Percentiles rank a stretch among this genome's conserved stretches.
Conservation (phyloP, 2,329 filamentous ascomycete genomes). For the Talaromyces sp. region DNA sequence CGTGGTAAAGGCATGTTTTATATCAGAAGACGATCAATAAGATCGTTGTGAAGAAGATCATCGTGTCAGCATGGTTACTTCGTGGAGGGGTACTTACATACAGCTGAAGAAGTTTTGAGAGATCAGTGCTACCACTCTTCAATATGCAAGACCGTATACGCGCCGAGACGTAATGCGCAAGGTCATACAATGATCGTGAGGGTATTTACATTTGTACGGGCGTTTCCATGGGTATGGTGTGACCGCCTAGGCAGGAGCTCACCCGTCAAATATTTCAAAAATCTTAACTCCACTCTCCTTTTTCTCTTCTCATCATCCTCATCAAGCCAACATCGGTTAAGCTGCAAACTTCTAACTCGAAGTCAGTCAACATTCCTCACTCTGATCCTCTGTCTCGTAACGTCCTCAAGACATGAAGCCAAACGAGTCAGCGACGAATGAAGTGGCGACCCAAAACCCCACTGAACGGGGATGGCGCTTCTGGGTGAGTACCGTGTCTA, state of each 20-base stretch:
- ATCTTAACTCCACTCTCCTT: not conserved
- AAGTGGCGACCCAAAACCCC: not conserved
- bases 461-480: constrained; percentile 2
- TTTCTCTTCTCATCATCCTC: not conserved
- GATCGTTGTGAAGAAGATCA: not conserved
- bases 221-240: not conserved
- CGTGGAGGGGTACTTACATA: not conserved
- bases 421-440: not conserved
- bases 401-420: not conserved
- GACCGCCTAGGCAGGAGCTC: not conserved
- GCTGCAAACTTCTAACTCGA: not conserved
- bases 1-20: not conserved
- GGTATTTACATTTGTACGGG: not conserved
- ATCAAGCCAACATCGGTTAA: not conserved
- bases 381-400: not conserved
- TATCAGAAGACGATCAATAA: not conserved
- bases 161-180: not conserved
- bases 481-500: not conserved
- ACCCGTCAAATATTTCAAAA: not conserved
- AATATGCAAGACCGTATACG: not conserved
- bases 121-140: not conserved
- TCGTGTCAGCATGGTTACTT: not conserved
- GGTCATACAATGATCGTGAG: not conserved
- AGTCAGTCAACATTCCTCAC: not conserved
- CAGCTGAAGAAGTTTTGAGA: not conserved